Percentiles rank a stretch among this genome's conserved stretches.
These are phyloP conservation scores for Serendipita sp. DNA, from an alignment of 768 basidiomycete genomes.

Conservation along the genomic window DNA sequence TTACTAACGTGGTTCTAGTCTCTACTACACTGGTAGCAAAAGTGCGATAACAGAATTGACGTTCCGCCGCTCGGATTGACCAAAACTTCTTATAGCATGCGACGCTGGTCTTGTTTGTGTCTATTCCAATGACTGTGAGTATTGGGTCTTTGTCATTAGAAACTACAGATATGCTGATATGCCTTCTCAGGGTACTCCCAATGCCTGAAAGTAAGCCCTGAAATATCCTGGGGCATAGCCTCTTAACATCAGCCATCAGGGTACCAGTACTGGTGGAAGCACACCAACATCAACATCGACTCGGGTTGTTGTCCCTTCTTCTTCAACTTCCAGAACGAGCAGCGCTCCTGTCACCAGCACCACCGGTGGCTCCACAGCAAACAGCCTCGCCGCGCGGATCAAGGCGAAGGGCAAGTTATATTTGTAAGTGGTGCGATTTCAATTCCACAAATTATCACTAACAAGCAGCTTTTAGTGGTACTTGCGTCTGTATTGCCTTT, in stretches of 20 bases:
- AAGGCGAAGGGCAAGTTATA: background rate
- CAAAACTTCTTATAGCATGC: background rate
- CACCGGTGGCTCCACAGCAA: background rate
- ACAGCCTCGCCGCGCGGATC: background rate
- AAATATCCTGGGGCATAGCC: no score
- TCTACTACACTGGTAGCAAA: background rate
- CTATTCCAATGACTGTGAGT: background rate
- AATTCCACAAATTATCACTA: background rate
- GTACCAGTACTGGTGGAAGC: constrained; percentile 18
- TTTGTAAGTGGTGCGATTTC: background rate
- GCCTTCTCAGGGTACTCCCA: background rate
- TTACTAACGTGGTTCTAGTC: no score
- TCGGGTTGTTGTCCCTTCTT: background rate
- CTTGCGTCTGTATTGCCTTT: background rate
- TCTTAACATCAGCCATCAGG: constrained; percentile 22
- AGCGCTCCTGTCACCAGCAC: background rate
- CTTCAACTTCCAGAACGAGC: background rate
- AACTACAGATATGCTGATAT: no score
- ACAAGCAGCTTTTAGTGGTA: background rate
- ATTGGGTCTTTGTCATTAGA: no score
- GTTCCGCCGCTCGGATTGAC: background rate
- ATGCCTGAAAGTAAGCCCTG: background rate
- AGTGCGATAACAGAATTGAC: background rate
- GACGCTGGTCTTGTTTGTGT: background rate
- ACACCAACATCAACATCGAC: constrained; percentile 12